phyloP scores from a whole-genome alignment of 768 basidiomycete genomes.

The Chalciporus chontae region DNA sequence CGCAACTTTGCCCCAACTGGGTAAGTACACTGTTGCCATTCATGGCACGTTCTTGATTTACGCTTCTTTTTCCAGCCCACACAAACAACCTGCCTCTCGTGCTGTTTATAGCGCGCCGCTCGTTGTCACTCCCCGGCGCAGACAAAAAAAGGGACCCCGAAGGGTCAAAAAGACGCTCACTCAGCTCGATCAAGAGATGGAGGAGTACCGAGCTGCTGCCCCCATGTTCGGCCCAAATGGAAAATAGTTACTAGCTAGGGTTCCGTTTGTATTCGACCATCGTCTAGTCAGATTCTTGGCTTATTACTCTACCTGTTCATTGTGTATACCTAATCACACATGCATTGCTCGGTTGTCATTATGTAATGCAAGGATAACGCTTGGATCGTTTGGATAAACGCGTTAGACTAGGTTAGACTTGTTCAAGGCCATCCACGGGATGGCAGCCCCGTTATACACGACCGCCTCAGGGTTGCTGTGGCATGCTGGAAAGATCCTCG shows the following conservation, averaged over 20 bases:
- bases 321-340: neutral
- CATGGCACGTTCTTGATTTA: neutral
- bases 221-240: constrained; percentile 10
- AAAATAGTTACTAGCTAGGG: constrained; percentile 5
- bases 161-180: constrained; percentile 64
- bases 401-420: neutral
- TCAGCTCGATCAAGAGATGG: constrained; percentile 78
- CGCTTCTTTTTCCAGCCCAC: constrained; percentile 10
- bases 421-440: neutral
- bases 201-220: constrained; percentile 60
- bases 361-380: constrained; percentile 18
- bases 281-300: neutral
- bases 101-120: constrained; percentile 19
- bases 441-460: constrained; percentile 96
- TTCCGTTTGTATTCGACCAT: neutral
- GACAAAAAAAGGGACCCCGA: constrained; percentile 70
- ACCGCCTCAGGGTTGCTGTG: constrained; percentile 85
- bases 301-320: neutral
- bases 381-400: neutral
- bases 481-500: constrained; percentile 93
- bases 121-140: constrained; percentile 34
- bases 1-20: neutral
- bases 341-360: constrained; percentile 1
- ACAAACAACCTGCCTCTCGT: constrained; percentile 15
- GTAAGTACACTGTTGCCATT: constrained; percentile 9